A percentile compares a stretch with the other conserved stretches of the same genome.
Evolutionary conservation across 805 yeast genomes (phyloP).

Genomic region (Hanseniaspora pseudoguilliermondii): DNA sequence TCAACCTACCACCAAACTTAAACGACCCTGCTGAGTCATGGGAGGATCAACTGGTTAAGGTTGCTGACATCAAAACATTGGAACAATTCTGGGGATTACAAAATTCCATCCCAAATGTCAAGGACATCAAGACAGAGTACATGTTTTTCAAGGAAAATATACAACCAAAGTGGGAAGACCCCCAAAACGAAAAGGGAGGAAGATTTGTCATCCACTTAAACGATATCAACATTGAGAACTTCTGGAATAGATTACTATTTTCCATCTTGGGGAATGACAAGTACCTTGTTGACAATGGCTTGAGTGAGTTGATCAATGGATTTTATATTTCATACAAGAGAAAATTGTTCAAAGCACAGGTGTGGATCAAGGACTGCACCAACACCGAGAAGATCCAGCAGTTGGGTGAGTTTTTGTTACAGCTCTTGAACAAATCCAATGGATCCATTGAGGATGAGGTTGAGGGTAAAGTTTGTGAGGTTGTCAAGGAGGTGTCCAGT

Average conservation of each 20-base stretch:
- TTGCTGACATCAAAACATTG: constrained; percentile 81
- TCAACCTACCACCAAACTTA: constrained; percentile 73
- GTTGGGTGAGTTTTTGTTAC: constrained; percentile 77
- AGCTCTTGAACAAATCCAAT: constrained; percentile 35
- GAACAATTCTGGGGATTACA: constrained; percentile 98
- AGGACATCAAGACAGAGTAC: constrained; percentile 85
- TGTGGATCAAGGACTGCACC: constrained; percentile 83
- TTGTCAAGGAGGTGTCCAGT: background rate
- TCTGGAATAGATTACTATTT: constrained; percentile 77
- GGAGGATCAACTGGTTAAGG: constrained; percentile 87
- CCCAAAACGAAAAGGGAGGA: constrained; percentile 78
- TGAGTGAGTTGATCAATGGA: constrained; percentile 70
- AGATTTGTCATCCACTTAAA: constrained; percentile 78
- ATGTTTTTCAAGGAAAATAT: constrained; percentile 88
- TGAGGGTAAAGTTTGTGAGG: constrained; percentile 13
- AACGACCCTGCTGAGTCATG: constrained; percentile 62
- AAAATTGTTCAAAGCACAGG: constrained; percentile 67
- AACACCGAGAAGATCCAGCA: constrained; percentile 49
- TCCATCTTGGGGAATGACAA: constrained; percentile 58
- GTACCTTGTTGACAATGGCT: constrained; percentile 72
- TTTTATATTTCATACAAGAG: constrained; percentile 82
- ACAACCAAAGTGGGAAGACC: constrained; percentile 98
- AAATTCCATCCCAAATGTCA: constrained; percentile 84
- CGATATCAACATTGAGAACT: constrained; percentile 42
- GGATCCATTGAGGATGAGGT: constrained; percentile 72